These are phyloP conservation scores for Pythium chondricola DNA, from an alignment of 352 stramenopile genomes.

Conservation along the genomic window DNA sequence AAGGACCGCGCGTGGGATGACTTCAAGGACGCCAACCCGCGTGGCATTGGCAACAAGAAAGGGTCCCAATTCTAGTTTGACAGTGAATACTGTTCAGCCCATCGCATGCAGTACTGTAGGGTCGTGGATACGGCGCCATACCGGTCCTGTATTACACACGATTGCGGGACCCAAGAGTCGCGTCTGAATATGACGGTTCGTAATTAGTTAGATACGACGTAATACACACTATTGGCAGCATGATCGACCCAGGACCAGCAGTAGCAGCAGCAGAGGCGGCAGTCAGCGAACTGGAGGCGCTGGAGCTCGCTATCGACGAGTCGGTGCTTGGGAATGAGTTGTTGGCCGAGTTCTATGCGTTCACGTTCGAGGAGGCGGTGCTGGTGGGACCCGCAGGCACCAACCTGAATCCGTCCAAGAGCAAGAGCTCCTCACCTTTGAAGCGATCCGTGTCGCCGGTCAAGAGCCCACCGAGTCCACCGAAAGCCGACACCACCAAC, in stretches of 20 bases:
- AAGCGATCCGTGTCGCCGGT: conserved; percentile 18
- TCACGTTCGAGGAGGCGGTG: conserved; percentile 53
- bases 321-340: conserved; percentile 25
- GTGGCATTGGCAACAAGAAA: conserved; percentile 96
- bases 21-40: conserved; percentile 95
- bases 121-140: no score
- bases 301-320: conserved; percentile 12
- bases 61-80: conserved; percentile 87
- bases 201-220: no score
- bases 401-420: conserved; percentile 6
- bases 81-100: not conserved
- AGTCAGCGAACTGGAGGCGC: not conserved
- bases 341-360: conserved; percentile 50
- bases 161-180: no score
- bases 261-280: no score
- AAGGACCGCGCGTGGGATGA: conserved; percentile 96
- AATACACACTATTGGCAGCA: no score
- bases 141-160: no score
- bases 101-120: conserved; percentile 2
- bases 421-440: conserved; percentile 9
- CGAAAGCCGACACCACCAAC: not conserved
- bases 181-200: conserved; percentile 8
- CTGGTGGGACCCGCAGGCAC: conserved; percentile 20
- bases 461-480: not conserved
- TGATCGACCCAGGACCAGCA: no score